phyloP scores from a whole-genome alignment of 345 rosid genomes.

The Raphanus sativus region DNA sequence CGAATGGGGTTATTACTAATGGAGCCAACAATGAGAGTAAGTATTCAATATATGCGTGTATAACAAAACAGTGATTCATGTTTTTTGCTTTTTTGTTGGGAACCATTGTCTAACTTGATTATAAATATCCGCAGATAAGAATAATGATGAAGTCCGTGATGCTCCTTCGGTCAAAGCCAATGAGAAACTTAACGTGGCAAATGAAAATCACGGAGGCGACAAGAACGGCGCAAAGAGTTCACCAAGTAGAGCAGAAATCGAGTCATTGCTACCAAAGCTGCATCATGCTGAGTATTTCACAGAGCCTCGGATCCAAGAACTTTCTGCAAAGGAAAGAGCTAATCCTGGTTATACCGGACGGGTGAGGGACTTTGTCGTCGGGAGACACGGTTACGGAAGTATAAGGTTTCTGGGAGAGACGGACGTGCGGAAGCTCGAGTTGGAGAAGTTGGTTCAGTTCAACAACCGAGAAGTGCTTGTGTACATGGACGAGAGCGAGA shows the following conservation, averaged over 20 bases:
- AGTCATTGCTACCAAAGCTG: conserved; percentile 93
- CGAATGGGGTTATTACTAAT: conserved; percentile 45
- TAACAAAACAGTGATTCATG: neutral
- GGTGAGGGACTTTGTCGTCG: conserved; percentile 81
- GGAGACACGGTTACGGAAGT: conserved; percentile 83
- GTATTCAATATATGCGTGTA: conserved; percentile 13
- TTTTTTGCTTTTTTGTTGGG: neutral
- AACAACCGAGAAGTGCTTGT: conserved; percentile 88
- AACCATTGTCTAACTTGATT: conserved; percentile 5
- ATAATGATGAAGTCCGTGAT: conserved; percentile 38
- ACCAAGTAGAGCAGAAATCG: conserved; percentile 69
- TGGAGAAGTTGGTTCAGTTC: conserved; percentile 78
- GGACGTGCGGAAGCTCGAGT: conserved; percentile 77
- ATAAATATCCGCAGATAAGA: conserved; percentile 44
- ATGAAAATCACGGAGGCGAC: conserved; percentile 44
- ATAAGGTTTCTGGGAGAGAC: conserved; percentile 89
- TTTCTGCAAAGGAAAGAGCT: conserved; percentile 87
- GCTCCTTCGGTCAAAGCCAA: conserved; percentile 40
- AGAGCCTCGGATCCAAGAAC: conserved; percentile 86
- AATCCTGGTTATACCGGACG: conserved; percentile 72
- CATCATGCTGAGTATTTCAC: conserved; percentile 79
- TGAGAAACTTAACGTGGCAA: conserved; percentile 56
- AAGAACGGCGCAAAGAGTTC: conserved; percentile 58
- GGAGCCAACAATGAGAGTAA: conserved; percentile 47
- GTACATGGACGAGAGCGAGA: conserved; percentile 89